These are phyloP conservation scores for Salvia sclarea DNA, from an alignment of 305 asterid genomes.

Conservation along the genomic window DNA sequence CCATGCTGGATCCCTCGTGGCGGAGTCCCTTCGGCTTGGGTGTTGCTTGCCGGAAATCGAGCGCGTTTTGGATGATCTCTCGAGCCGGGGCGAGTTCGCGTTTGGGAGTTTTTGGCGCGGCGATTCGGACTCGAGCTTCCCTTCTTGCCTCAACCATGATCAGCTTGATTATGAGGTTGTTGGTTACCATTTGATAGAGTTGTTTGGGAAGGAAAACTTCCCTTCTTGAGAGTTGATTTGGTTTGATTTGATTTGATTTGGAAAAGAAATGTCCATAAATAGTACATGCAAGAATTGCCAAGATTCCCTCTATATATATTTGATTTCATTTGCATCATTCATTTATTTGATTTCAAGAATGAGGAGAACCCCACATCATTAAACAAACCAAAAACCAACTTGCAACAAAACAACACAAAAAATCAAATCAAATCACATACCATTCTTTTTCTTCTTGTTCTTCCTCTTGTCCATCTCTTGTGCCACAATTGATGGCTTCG, in stretches of 20 bases:
- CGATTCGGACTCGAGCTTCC: constrained; percentile 40
- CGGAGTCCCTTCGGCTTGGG: constrained; percentile 33
- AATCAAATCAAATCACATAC: not conserved
- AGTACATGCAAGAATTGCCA: not conserved
- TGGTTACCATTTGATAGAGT: constrained; percentile 47
- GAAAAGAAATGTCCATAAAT: constrained; percentile 3
- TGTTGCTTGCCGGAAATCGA: constrained; percentile 68
- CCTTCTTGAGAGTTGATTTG: constrained; percentile 3
- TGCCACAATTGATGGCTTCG: constrained; percentile 47
- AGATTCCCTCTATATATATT: not conserved
- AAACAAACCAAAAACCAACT: constrained; percentile 17
- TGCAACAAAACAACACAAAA: not conserved
- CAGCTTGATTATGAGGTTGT: constrained; percentile 57
- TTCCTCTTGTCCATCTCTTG: not conserved
- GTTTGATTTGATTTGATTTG: not conserved
- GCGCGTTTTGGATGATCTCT: constrained; percentile 60
- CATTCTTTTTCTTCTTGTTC: not conserved
- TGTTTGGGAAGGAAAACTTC: constrained; percentile 46
- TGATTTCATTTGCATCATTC: constrained; percentile 10
- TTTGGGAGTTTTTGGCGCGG: constrained; percentile 84
- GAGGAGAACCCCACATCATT: constrained; percentile 38
- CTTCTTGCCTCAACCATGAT: constrained; percentile 41
- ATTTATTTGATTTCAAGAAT: constrained; percentile 15
- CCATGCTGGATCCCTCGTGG: constrained; percentile 40
- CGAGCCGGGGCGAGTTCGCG: constrained; percentile 66